Base-by-base conservation (phyloP, 2,329 filamentous ascomycete species). In the Colletotrichum spaethianum region DNA sequence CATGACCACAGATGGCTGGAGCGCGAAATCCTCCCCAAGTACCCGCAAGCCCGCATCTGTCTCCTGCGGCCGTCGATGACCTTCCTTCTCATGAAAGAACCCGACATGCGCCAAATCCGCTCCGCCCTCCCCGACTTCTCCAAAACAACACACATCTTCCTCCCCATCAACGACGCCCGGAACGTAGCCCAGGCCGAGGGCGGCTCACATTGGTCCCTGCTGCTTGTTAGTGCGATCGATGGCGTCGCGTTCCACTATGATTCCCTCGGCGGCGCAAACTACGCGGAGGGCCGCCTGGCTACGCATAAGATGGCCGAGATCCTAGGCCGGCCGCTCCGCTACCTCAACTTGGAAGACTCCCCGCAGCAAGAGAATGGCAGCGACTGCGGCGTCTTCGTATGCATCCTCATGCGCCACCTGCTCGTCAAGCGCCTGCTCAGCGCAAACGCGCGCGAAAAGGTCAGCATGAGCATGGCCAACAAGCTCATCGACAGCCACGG, bases 201-300 rank as follows among this genome's bases (percentile, higher is more conserved):
- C 50, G 96, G 96, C 48, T 93, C 93, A 3, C 96, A 99, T 81
- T 99, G 96, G 96, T 97, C 94, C 0, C 86, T 99, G 0, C 90
- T 99, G 0, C 89, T 99, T 2, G 95, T 99, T 40, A 95, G 92
- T 16, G 89, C 95, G 50, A 91, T 97, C 61, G 96, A 99, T 79
- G 92, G 94, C 11, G 91, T 98, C 2, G 94, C 96, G 0, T 99
- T 99, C 82, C 96, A 99, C 85, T 99, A 99, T 84, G 96, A 99
- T 83, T 96, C 93, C 1, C 87, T 98, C 33, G 89, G 90, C 2
- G 91, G 92, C 2, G 89, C 90, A 48, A 98, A 99, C 82, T 89
- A 90, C 72, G 84, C 87, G 52, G 93, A 97, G 75, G 96, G 94
- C 0, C 87, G 89, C 62, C 84, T 89, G 1, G 93, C 93, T 8